Evolutionary conservation across 139 green algal genomes (phyloP).

Genomic region (Chlamydomonas eustigma): DNA sequence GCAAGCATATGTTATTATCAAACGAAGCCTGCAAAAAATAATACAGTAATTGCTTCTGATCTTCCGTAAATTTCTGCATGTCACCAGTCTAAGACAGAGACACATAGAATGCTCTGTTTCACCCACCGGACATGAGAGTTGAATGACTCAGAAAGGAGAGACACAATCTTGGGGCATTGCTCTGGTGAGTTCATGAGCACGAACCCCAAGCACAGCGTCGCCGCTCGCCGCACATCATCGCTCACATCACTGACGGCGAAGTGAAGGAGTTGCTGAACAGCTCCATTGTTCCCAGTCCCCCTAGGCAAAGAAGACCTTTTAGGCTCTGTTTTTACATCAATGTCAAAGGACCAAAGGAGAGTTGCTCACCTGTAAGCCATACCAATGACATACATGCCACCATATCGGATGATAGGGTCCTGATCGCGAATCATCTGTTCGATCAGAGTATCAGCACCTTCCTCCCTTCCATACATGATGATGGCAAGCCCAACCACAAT

Average conservation of each 20-base stretch:
- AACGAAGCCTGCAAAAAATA: not conserved
- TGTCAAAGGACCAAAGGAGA: not conserved
- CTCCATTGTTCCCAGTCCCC: slow-evolving; percentile 91
- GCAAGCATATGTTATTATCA: not conserved
- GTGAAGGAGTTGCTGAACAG: slow-evolving; percentile 94
- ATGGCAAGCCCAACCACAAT: slow-evolving; percentile 85
- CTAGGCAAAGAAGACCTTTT: no score
- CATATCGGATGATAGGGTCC: slow-evolving; percentile 90
- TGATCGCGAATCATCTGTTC: slow-evolving; percentile 15
- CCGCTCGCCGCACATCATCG: slow-evolving; percentile 93
- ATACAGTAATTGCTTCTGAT: no score
- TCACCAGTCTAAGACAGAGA: no score
- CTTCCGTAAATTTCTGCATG: no score
- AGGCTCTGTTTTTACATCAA: not conserved
- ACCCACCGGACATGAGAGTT: slow-evolving; percentile 86
- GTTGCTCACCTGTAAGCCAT: slow-evolving; percentile 77
- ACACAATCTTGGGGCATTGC: slow-evolving; percentile 89
- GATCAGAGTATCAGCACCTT: slow-evolving; percentile 81
- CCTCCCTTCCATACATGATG: slow-evolving; percentile 87
- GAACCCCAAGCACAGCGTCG: slow-evolving; percentile 90
- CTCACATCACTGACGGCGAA: slow-evolving; percentile 87
- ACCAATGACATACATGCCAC: slow-evolving; percentile 85
- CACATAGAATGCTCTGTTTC: not conserved
- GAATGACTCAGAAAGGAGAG: slow-evolving; percentile 92
- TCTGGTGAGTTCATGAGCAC: slow-evolving; percentile 82